Evolutionary conservation across 2,329 filamentous ascomycete species (phyloP).

Genomic region (Talaromyces sp.): DNA sequence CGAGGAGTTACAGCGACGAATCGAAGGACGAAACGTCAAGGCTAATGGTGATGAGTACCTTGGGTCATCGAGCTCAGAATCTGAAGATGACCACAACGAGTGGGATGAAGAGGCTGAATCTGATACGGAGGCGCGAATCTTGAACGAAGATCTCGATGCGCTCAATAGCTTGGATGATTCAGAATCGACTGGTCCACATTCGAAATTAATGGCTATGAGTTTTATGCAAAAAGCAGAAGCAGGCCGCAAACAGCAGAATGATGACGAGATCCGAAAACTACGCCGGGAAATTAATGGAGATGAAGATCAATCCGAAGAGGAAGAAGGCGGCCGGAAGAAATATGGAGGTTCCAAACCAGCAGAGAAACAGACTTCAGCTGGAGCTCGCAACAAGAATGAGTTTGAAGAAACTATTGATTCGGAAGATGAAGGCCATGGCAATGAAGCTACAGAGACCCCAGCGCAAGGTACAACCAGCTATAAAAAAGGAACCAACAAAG

Average conservation of each 20-base stretch:
- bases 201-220: constrained; percentile 75
- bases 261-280: constrained; percentile 68
- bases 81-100: constrained; percentile 56
- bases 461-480: background rate
- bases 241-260: constrained; percentile 72
- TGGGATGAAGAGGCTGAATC: constrained; percentile 47
- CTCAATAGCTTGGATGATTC: constrained; percentile 47
- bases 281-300: constrained; percentile 66
- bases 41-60: constrained; percentile 58
- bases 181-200: constrained; percentile 49
- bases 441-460: background rate
- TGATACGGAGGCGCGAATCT: constrained; percentile 34
- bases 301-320: constrained; percentile 48
- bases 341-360: constrained; percentile 36
- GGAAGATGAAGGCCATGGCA: constrained; percentile 39
- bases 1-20: constrained; percentile 74
- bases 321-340: constrained; percentile 61
- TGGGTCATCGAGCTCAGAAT: constrained; percentile 57
- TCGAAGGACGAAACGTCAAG: constrained; percentile 67
- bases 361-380: constrained; percentile 29
- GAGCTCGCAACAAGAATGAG: constrained; percentile 46
- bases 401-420: constrained; percentile 60
- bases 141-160: constrained; percentile 43
- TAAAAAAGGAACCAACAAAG: background rate
- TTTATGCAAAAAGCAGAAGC: constrained; percentile 93